Evolutionary conservation across 352 stramenopile species (phyloP), one percentile per base, ranked within the genome.

Genomic region (Globisporangium perplexum): DNA sequence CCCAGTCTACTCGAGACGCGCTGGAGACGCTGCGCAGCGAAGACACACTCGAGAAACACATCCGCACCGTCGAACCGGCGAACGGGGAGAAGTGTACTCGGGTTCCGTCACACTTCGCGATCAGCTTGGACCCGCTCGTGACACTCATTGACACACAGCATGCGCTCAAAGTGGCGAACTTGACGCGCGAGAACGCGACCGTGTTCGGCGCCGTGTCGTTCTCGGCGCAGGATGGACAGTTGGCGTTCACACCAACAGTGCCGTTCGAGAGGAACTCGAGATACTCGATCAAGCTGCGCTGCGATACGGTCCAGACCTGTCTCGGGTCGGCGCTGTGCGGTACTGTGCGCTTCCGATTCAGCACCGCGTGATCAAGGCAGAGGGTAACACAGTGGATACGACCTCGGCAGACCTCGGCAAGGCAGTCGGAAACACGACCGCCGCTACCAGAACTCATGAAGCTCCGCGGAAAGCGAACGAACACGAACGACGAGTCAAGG

Each of bases 241-340:
- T 78, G 23, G 47, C 48, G 28, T 78, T 78, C 44, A 57, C 53
- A 11, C 69, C 69, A 15, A 66, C 66, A 1, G 54, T 78, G 18
- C 55, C 66, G 30, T 69, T 78, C 36, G 66, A 75, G 52, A 59
- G 62, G 23, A 63, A 65, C 26, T 66, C 55, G 7, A 53, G 36
- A 18, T 78, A 78, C 45, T 14, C 59, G 18, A 22, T 69, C 49
- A 72, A 69, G 33, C 39, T 78, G 50, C 63, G 63, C 17, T 60
- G 60, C 1, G 56, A 71, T 15, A 62, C 62, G 28, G 48, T 78
- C 4, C 31, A 62, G 3, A 74, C 69, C 1, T 53, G 62, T 43
- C 24, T 77, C 11, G 47, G 59, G 55, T 22, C 20, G n/a, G 17
- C 17, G 28, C 5, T 54, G 57, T 7, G 17, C 22, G 28, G 61